Evolutionary conservation across 257 asterid genomes (phyloP).

Genomic region (Voacanga thouarsii): DNA sequence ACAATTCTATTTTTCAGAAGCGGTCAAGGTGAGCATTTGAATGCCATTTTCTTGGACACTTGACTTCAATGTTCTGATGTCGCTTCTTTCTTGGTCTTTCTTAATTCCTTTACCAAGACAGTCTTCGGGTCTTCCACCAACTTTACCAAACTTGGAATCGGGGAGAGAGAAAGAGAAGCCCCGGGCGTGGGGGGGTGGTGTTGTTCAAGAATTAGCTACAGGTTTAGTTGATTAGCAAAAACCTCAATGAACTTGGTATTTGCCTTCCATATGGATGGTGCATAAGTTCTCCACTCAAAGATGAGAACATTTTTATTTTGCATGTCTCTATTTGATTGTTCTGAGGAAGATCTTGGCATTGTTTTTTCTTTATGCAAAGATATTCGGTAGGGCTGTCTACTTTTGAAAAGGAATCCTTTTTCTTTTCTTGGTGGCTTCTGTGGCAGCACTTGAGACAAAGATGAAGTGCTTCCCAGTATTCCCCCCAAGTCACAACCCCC

Average conservation of each 20-base stretch:
- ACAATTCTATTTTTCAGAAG: background rate
- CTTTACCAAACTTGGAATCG: background rate
- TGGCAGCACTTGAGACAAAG: background rate
- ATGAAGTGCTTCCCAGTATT: background rate
- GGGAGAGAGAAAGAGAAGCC: too few species aligned
- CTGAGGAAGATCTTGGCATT: background rate
- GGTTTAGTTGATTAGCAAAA: background rate
- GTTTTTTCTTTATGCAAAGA: background rate
- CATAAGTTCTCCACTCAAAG: background rate
- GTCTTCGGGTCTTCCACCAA: background rate
- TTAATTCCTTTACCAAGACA: background rate
- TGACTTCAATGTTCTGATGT: background rate
- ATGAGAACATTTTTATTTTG: background rate
- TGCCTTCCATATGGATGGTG: background rate
- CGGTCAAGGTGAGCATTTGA: background rate
- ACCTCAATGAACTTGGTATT: background rate
- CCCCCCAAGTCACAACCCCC: background rate
- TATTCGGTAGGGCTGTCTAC: background rate
- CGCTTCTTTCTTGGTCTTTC: background rate
- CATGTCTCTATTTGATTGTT: background rate
- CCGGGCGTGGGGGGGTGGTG: too few species aligned
- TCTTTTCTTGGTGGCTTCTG: background rate
- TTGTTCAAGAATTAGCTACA: background rate
- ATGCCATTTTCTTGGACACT: background rate
- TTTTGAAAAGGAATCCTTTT: slow-evolving; percentile 3